Evolutionary conservation across 768 basidiomycete genomes (phyloP).

Genomic region (Suillus sp.): DNA sequence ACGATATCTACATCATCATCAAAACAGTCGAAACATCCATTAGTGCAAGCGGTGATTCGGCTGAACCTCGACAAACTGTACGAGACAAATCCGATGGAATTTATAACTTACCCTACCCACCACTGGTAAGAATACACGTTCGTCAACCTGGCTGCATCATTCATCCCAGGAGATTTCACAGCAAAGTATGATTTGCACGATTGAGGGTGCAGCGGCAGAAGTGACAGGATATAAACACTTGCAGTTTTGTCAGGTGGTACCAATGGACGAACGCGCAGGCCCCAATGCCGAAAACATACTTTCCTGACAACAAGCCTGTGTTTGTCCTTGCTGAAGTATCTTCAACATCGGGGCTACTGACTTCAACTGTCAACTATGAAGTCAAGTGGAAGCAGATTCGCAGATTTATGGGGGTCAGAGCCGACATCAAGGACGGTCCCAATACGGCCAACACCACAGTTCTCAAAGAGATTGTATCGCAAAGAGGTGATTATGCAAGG

Average conservation of each 20-base stretch:
- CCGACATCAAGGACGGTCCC: not conserved
- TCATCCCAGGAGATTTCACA: not conserved
- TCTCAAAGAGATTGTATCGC: not conserved
- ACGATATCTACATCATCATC: not conserved
- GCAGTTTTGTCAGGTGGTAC: not conserved
- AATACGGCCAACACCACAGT: not conserved
- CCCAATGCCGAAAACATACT: not conserved
- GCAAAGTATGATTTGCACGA: not conserved
- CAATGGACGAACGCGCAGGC: not conserved
- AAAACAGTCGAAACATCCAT: not conserved
- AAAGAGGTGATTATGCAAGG: not conserved
- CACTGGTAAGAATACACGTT: not conserved
- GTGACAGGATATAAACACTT: not conserved
- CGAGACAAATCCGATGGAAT: not conserved
- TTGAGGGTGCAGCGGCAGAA: conserved; percentile 1
- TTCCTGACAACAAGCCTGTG: not conserved
- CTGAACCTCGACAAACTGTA: not conserved
- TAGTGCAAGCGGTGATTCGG: not conserved
- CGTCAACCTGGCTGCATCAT: not conserved
- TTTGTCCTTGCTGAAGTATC: not conserved
- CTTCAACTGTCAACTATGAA: not conserved
- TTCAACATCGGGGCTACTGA: not conserved
- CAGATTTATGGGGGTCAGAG: not conserved
- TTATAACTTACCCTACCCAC: not conserved
- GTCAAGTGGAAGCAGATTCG: not conserved